Conservation (phyloP, 441 rosid species). For the Aquilaria agallochum region DNA sequence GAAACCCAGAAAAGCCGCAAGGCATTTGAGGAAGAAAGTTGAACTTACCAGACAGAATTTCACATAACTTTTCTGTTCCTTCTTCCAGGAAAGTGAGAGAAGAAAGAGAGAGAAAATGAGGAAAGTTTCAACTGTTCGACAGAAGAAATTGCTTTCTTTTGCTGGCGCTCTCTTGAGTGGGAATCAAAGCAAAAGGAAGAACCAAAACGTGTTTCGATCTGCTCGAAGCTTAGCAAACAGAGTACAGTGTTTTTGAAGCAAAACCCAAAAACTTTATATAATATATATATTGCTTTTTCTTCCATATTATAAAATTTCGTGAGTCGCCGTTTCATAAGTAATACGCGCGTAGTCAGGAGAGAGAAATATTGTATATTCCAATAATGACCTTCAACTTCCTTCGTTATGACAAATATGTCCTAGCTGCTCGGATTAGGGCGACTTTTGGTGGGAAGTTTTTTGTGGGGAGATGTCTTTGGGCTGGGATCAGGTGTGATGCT, state of each 20-base stretch:
- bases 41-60: no score
- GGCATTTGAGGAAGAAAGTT: constrained; percentile 4
- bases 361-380: neutral
- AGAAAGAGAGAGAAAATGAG: neutral
- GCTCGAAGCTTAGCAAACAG: neutral
- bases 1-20: constrained; percentile 1
- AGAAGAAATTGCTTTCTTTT: no score
- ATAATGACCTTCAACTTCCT: constrained; percentile 6
- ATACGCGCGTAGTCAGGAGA: constrained; percentile 12
- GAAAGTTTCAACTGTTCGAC: neutral
- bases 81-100: neutral
- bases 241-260: constrained; percentile 4
- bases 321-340: constrained; percentile 16
- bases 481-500: no score
- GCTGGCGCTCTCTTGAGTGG: constrained; percentile 2
- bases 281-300: neutral
- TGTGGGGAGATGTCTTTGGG: no score
- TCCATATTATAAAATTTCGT: constrained; percentile 4
- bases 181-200: constrained; percentile 3
- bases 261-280: neutral
- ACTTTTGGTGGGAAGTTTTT: no score
- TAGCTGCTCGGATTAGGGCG: no score
- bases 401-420: no score
- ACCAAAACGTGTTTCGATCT: neutral
- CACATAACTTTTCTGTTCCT: no score